Conservation (phyloP, 192 early-diverging fungal genomes). For the Linnemannia schmuckeri region DNA sequence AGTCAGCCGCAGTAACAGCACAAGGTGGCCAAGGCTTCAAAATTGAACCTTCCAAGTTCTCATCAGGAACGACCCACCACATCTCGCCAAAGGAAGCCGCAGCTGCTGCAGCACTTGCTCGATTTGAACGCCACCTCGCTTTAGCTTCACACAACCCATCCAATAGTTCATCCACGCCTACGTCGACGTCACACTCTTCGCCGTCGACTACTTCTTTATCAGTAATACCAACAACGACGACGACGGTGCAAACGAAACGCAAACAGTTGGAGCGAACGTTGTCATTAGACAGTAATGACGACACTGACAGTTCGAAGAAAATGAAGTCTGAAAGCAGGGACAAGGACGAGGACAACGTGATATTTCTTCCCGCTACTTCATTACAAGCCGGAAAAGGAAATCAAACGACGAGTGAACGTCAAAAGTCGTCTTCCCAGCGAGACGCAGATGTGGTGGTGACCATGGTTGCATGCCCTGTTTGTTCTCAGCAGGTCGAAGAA, state of each 20-base stretch:
- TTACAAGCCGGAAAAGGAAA: neutral
- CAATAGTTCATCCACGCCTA: neutral
- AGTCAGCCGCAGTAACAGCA: neutral
- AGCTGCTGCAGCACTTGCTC: conserved; percentile 21
- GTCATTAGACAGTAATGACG: neutral
- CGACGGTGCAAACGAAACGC: neutral
- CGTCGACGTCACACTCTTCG: neutral
- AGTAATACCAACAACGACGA: neutral
- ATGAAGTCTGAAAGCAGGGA: neutral
- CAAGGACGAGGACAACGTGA: neutral
- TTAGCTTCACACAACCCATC: neutral
- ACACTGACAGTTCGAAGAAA: conserved; percentile 6
- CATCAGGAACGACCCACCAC: neutral
- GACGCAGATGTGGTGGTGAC: neutral
- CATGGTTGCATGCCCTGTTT: conserved; percentile 49
- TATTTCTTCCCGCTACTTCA: neutral
- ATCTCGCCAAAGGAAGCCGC: conserved; percentile 28
- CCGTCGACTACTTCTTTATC: neutral
- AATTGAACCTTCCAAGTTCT: neutral
- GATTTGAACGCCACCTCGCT: conserved; percentile 14
- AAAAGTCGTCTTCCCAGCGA: no score
- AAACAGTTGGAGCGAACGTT: neutral
- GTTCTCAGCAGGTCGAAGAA: conserved; percentile 20
- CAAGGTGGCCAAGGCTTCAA: neutral
- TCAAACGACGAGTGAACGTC: neutral